A percentile compares a stretch with the other conserved stretches of the same genome.
Conservation (phyloP, 805 yeast species). For the Clavispora carvajalis region DNA sequence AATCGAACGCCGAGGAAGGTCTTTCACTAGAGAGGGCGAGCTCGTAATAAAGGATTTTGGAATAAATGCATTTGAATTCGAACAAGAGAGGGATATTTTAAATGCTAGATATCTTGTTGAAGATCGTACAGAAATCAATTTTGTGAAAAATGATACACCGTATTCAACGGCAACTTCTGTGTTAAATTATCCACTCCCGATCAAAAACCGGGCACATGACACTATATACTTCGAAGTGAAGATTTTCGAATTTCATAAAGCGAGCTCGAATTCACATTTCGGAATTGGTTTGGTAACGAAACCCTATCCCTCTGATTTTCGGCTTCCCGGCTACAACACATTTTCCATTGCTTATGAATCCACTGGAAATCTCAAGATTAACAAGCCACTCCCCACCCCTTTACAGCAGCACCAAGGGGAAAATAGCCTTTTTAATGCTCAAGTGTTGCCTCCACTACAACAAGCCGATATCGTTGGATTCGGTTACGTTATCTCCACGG, state of each 20-base stretch:
- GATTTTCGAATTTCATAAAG: slow-evolving; percentile 27
- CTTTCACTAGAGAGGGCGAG: slow-evolving; percentile 27
- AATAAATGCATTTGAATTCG: slow-evolving; percentile 36
- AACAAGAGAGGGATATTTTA: slow-evolving; percentile 28
- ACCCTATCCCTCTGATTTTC: slow-evolving; percentile 65
- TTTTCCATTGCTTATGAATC: slow-evolving; percentile 72
- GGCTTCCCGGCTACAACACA: slow-evolving; percentile 68
- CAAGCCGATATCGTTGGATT: slow-evolving; percentile 54
- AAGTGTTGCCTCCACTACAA: slow-evolving; percentile 45
- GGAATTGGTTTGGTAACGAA: slow-evolving; percentile 64
- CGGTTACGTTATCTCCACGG: slow-evolving; percentile 45
- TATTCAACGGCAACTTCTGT: slow-evolving; percentile 38
- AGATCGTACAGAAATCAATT: slow-evolving; percentile 34
- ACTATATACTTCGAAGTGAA: slow-evolving; percentile 59
- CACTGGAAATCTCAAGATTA: slow-evolving; percentile 63
- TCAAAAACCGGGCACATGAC: slow-evolving; percentile 30
- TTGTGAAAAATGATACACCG: slow-evolving; percentile 32
- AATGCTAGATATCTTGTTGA: slow-evolving; percentile 33
- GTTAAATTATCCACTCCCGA: slow-evolving; percentile 36
- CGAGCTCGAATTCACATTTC: slow-evolving; percentile 42
- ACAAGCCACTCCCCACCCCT: slow-evolving; percentile 54
- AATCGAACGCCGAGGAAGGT: slow-evolving; percentile 27
- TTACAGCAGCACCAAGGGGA: slow-evolving; percentile 38
- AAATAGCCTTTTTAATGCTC: slow-evolving; percentile 39
- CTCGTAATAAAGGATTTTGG: slow-evolving; percentile 31